Base-by-base conservation (phyloP, 2,329 filamentous ascomycete genomes). In the Bipolaris sorokiniana region DNA sequence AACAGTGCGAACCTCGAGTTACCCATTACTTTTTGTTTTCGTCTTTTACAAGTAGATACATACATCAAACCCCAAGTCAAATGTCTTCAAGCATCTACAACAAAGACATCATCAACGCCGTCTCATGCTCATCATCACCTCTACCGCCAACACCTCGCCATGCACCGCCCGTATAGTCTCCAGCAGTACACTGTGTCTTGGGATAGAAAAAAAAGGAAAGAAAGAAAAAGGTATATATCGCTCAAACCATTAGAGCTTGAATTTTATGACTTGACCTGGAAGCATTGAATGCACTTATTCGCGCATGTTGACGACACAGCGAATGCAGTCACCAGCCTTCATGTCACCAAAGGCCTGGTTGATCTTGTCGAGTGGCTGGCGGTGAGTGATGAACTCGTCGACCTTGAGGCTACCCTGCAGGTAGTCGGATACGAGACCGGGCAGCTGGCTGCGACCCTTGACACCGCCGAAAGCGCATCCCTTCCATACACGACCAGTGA, bases 361-460 rank as follows among this genome's bases (percentile, higher is more conserved):
- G 79, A 99, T 96, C 72, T 90, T 87, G 59, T 81, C 81, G 42
- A 99, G 83, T 3, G 84, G 85, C 82, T 96, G 91, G 69, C 93
- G 88, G 82, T 99, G 95, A 31, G 95, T 99, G 81, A 99, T 98
- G 83, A 98, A 98, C 82, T 99, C 95, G 76, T 98, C 94, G 44
- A 98, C 95, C 88, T 97, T 98, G 75, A 99, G 88, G 75, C 90
- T 86, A 69, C 93, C 93, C 51, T 85, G 85, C 78, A 96, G 84
- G 81, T 99, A 99, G 79, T 98, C 94, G 66, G 87, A 82, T 22
- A 99, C 92, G 38, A 99, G 88, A 57, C 85, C 88, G 46, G 90
- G 90, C 65, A 99, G 87, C 82, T 99, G 95, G 33, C 90, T 89
- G 74, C 95, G 93, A 68, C 95, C 95, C 85, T 98, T 99, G 84